These are phyloP conservation scores for Phytopythium ostracodes DNA, from an alignment of 352 stramenopile genomes.

Conservation along the genomic window DNA sequence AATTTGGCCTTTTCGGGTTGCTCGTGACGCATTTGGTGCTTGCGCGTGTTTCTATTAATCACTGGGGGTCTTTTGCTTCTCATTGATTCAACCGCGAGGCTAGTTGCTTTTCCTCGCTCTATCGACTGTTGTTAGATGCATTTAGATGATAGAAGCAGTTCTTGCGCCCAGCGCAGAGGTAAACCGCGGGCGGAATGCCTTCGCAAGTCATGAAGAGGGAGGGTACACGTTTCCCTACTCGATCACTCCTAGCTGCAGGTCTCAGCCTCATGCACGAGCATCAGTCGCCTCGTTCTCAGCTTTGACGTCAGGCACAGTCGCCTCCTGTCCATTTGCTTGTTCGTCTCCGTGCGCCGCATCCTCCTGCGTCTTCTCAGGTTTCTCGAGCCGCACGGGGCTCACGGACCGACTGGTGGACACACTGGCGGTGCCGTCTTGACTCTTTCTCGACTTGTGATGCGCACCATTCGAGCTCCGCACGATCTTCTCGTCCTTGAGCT, in stretches of 20 bases:
- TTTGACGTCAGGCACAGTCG: not conserved
- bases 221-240: not conserved
- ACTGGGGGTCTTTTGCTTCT: not conserved
- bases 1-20: too few relatives aligned
- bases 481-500: conserved; percentile 40
- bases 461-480: not conserved
- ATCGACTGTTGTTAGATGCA: not conserved
- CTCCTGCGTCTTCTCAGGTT: not conserved
- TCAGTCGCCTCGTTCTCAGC: not conserved
- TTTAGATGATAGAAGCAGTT: not conserved
- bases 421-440: conserved; percentile 20
- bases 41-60: not conserved
- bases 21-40: not conserved
- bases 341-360: conserved; percentile 6
- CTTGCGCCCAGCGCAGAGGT: not conserved
- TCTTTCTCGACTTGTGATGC: conserved; percentile 9
- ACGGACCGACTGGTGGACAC: conserved; percentile 22
- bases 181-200: not conserved
- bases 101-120: not conserved
- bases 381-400: conserved; percentile 15
- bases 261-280: not conserved
- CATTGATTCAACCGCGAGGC: not conserved
- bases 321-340: not conserved
- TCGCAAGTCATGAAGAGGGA: not conserved
- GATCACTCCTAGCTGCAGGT: not conserved